Conservation (phyloP, 169 alveolate species). For the Eimeria falciformis region DNA sequence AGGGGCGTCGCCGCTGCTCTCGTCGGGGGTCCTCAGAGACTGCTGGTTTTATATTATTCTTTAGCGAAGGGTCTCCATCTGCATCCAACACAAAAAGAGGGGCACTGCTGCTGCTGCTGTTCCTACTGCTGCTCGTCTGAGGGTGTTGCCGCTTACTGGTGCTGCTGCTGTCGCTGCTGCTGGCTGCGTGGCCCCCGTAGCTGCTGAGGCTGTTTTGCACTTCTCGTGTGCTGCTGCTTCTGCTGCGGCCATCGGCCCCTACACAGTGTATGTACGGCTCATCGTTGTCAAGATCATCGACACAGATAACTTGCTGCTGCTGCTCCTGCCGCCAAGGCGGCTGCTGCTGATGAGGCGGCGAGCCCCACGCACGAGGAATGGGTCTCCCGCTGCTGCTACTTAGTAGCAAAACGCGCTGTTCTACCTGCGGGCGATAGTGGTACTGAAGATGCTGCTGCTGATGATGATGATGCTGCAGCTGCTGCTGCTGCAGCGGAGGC, state of each 20-base stretch:
- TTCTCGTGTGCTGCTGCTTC: conserved; percentile 36
- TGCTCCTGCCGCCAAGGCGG: conserved; percentile 44
- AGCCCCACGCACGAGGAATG: not conserved
- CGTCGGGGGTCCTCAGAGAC: not conserved
- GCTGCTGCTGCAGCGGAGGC: conserved; percentile 22
- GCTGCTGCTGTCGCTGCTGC: not conserved
- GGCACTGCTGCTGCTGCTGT: not conserved
- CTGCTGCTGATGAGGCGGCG: not conserved
- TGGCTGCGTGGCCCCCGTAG: conserved; percentile 1
- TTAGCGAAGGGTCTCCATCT: not conserved
- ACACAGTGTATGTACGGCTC: conserved; percentile 45
- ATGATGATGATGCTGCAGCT: not conserved
- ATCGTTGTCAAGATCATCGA: not conserved
- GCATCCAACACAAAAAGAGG: conserved; percentile 11
- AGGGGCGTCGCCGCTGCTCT: conserved; percentile 13
- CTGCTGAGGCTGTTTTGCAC: conserved; percentile 14
- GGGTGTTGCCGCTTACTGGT: conserved; percentile 19
- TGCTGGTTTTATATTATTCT: not conserved
- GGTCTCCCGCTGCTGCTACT: not conserved
- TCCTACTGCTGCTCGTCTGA: conserved; percentile 20
- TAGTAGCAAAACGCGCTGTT: not conserved
- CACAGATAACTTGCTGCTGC: not conserved
- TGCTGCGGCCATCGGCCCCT: conserved; percentile 11
- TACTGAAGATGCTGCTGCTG: not conserved
- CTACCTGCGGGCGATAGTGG: not conserved